Percentiles rank a stretch among this genome's conserved stretches.
These are phyloP conservation scores for Carnegiea gigantea DNA, from an alignment of 179 eudicot genomes.

Conservation along the genomic window DNA sequence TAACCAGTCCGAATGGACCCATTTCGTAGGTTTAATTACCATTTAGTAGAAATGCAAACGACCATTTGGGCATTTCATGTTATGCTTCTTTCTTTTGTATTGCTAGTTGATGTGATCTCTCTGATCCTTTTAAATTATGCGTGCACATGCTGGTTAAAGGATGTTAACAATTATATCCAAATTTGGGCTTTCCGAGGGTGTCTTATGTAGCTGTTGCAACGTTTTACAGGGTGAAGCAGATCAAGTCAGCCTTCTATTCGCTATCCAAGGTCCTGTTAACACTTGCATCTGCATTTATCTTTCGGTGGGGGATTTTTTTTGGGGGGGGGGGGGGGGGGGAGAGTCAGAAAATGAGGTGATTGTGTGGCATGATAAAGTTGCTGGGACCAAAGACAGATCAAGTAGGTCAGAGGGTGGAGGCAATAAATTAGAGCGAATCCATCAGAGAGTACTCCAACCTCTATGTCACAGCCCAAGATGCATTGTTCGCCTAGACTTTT, in stretches of 20 bases:
- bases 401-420: too few species aligned
- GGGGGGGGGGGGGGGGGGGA: too few species aligned
- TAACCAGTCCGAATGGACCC: neutral
- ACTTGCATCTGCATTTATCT: neutral
- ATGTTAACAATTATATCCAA: neutral
- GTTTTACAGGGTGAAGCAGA: conserved; percentile 74
- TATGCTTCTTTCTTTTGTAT: neutral
- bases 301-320: too few species aligned
- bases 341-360: neutral
- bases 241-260: conserved; percentile 84
- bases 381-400: neutral
- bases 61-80: neutral
- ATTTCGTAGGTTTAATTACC: too few species aligned
- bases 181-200: neutral
- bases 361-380: neutral
- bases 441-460: neutral
- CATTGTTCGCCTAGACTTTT: too few species aligned
- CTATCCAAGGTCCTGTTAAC: conserved; percentile 48
- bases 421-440: too few species aligned
- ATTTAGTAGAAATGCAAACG: too few species aligned
- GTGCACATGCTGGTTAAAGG: neutral
- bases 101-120: neutral
- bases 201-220: conserved; percentile 18
- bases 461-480: too few species aligned
- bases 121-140: neutral